Base-by-base conservation (phyloP, 2,329 filamentous ascomycete species). In the Cladosporium halotolerans region DNA sequence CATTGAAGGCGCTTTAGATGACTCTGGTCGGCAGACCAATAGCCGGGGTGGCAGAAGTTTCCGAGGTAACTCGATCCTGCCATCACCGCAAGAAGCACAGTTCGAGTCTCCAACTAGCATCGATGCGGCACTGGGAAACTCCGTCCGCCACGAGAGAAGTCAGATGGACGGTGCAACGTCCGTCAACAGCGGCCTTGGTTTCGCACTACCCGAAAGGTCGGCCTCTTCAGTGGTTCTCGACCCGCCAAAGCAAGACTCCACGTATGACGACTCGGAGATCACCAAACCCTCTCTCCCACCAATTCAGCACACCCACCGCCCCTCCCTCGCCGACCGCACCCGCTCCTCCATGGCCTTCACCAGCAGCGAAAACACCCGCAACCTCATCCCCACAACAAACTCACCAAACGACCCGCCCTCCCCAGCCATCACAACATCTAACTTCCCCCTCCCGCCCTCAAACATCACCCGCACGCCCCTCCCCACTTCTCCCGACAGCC, bases 251-350 rank as follows among this genome's bases (percentile, higher is more conserved):
- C 40, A 43, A 19, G 32, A 43, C 23, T 11, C 8, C 2, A 13
- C 8, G 10, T 6, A 31, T 4, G 23, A 31, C 42, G 13, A 10
- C 19, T 7, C 42, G 5, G 42, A 44, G 3, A 32, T 44, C 23
- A 23, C 11, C 9, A 43, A 11, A 13, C 41, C 41, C 9, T n/a
- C 41, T 43, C 14, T 43, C 4, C 7, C 39, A 34, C n/a, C 11
- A 9, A 28, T 14, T 40, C n/a, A 14, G 5, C n/a, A 38, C 28
- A 11, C 38, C 13, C 19, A 23, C 9, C 69, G 67, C 8, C 69
- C 69, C 40, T 73, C 73, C 4, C 69, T 78, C 23, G 64, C 70
- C 3, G 76, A 78, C 55, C 70, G 75, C 42, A 74, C 75, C 9
- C 70, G 74, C 52, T 68, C 73, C 61, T 74, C 73, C 9, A 75